phyloP scores from a whole-genome alignment of 371 early-diverging fungal genomes.

The Lichtheimia corymbifera region DNA sequence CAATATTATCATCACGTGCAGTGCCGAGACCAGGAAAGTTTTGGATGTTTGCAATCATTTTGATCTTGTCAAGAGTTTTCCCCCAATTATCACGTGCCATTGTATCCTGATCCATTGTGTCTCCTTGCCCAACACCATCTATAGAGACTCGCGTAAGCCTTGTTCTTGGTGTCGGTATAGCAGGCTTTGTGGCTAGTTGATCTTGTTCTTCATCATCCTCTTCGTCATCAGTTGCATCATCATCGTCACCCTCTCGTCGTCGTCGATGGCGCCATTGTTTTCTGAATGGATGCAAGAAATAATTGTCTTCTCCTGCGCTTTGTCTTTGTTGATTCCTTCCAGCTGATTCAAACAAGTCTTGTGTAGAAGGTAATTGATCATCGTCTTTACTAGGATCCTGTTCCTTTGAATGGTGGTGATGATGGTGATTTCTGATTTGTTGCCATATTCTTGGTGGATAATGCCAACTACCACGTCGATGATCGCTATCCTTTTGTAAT shows the following conservation, averaged over 20 bases:
- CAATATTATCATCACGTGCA: background rate
- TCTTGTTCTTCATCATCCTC: background rate
- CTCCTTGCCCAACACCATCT: background rate
- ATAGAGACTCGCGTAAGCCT: background rate
- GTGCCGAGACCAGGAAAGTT: conserved; percentile 12
- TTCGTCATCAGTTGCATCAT: background rate
- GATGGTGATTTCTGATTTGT: no score
- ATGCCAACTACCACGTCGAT: background rate
- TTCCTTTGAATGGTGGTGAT: background rate
- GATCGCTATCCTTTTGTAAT: background rate
- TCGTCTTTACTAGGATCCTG: background rate
- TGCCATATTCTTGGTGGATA: background rate
- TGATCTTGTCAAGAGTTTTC: conserved; percentile 46
- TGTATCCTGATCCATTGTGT: background rate
- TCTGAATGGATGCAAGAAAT: no score
- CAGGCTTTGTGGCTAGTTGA: background rate
- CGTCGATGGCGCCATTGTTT: no score
- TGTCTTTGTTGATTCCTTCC: background rate
- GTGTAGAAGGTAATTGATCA: background rate
- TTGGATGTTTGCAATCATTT: conserved; percentile 40
- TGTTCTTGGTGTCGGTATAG: background rate
- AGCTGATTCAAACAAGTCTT: background rate
- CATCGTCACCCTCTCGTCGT: background rate
- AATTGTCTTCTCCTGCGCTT: background rate
- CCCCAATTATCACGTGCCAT: conserved; percentile 39